Base-by-base conservation (phyloP, 2,329 filamentous ascomycete species). In the Fonsecaea nubica region DNA sequence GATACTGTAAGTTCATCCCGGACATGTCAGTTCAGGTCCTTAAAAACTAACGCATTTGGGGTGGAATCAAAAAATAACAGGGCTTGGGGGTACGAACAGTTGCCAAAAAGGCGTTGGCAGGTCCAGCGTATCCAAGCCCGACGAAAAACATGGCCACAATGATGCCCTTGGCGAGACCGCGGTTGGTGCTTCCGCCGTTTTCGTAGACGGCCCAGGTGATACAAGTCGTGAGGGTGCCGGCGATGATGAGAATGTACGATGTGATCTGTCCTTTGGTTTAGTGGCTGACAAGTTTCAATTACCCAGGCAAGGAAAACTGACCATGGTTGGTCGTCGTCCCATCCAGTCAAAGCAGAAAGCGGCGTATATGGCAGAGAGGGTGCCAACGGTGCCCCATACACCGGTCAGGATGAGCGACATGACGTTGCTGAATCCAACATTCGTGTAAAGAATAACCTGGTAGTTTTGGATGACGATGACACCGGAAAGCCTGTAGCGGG, bases 401-500 rank as follows among this genome's bases (percentile, higher is more conserved):
- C 91, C 87, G 71, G 96, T 92, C 84, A 93, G 89, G 59, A 90
- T 87, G 64, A 79, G 80, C 71, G 84, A 80, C 12, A 82, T 78
- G 2, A 72, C 61, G 40, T 65, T 63, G 72, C 78, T 77, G 13
- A 67, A 80, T 38, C 87, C 87, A 59, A 86, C 79, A 1, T 86
- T 87, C 65, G 89, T 86, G 79, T 90, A 90, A 53, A 91, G 77
- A 73, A 94, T 92, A 75, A 87, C 90, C 88, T 35, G 91, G 93
- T 36, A 92, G 82, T 92, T 91, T 83, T 93, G 95, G 84, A 95
- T 92, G 81, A 94, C 96, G 85, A 96, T 96, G 81, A 96, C 90
- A n/a, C 62, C 62, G 13, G 62, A 62, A 7, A 62, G 58, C 58
- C 58, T 60, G 58, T 8, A 25, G 25, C 25, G 25, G 25, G 13